Evolutionary conservation across 306 rosid genomes (phyloP).

Genomic region (Trifolium repens): DNA sequence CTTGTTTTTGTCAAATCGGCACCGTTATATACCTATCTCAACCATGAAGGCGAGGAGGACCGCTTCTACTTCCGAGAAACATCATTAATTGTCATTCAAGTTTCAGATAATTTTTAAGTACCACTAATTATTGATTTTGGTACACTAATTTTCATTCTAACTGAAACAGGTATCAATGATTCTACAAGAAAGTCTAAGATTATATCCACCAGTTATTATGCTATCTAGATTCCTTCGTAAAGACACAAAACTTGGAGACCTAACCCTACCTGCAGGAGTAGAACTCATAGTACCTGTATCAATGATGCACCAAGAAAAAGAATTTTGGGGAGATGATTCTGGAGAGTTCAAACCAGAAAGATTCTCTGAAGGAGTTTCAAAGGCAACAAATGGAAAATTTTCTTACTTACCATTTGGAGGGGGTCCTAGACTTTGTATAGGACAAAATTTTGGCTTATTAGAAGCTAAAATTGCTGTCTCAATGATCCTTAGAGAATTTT

Average conservation of each 20-base stretch:
- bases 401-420: conserved; percentile 51
- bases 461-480: conserved; percentile 50
- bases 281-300: conserved; percentile 46
- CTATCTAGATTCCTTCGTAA: conserved; percentile 44
- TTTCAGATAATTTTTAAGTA: no score
- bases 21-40: not conserved
- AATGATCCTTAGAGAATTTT: conserved; percentile 42
- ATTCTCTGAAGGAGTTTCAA: conserved; percentile 49
- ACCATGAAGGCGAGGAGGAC: not conserved
- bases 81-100: no score
- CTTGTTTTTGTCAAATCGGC: not conserved
- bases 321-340: conserved; percentile 49
- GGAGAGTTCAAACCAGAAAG: conserved; percentile 46
- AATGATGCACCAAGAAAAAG: conserved; percentile 46
- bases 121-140: not conserved
- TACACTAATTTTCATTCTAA: not conserved
- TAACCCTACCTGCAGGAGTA: conserved; percentile 48
- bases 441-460: conserved; percentile 50
- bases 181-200: conserved; percentile 47
- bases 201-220: conserved; percentile 49
- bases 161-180: conserved; percentile 47
- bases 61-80: not conserved
- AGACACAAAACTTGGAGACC: conserved; percentile 49
- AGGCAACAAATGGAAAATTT: conserved; percentile 49
- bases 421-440: conserved; percentile 53